phyloP scores from a whole-genome alignment of 495 filamentous ascomycete genomes.

The Tuber calosporum region DNA sequence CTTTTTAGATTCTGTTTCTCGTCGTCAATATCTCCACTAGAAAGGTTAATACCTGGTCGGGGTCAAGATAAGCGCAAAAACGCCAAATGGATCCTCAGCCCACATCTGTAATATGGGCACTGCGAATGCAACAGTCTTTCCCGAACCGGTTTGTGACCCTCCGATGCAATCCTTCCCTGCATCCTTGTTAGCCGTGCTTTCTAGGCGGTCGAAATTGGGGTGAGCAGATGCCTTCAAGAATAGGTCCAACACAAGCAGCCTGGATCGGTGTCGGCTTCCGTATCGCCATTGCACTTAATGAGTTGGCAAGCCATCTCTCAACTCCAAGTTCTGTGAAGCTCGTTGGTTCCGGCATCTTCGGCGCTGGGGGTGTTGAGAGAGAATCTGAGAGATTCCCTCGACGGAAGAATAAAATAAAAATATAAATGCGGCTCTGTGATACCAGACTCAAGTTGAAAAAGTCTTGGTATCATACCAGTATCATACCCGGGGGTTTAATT shows the following conservation, averaged over 20 bases:
- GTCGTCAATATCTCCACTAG: conserved; percentile 3
- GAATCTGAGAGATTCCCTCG: background rate
- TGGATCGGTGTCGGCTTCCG: conserved; percentile 86
- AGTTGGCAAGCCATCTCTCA: conserved; percentile 80
- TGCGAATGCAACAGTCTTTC: conserved; percentile 96
- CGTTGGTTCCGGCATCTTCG: conserved; percentile 36
- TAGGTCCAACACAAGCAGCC: conserved; percentile 80
- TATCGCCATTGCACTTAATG: conserved; percentile 79
- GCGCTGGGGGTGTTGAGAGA: background rate
- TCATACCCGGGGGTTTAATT: background rate
- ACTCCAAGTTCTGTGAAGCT: conserved; percentile 71
- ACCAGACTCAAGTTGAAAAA: background rate
- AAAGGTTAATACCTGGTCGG: conserved; percentile 60
- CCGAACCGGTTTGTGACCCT: conserved; percentile 89
- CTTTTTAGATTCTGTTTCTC: background rate
- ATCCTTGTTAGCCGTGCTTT: conserved; percentile 8
- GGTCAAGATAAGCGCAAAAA: conserved; percentile 82
- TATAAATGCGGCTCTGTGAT: background rate
- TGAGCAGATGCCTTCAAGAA: conserved; percentile 58
- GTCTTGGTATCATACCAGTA: too few species aligned
- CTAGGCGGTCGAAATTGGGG: background rate
- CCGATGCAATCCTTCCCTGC: conserved; percentile 74
- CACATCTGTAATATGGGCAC: conserved; percentile 88
- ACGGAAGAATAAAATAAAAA: background rate
- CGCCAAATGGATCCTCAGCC: conserved; percentile 83